phyloP scores from a whole-genome alignment of 2,329 filamentous ascomycete genomes.

The Penicillium hordei region DNA sequence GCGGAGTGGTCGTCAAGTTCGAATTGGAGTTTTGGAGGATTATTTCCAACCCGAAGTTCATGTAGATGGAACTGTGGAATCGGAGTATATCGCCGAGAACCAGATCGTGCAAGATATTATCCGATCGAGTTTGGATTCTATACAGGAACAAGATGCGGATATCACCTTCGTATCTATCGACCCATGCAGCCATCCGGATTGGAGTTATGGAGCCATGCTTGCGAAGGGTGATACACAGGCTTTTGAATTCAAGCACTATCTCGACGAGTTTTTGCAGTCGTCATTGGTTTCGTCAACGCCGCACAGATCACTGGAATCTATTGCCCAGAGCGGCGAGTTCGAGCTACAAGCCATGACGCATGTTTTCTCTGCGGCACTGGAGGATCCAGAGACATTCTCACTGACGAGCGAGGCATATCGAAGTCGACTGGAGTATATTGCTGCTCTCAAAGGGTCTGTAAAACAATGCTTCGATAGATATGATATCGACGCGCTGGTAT shows the following conservation, averaged over 20 bases:
- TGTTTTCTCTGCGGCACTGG: conserved; percentile 57
- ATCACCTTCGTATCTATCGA: conserved; percentile 52
- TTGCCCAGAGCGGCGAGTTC: conserved; percentile 55
- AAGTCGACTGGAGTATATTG: conserved; percentile 50
- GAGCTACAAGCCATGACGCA: conserved; percentile 55
- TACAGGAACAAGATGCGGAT: background rate
- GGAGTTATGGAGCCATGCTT: conserved; percentile 34
- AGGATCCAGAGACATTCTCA: conserved; percentile 52
- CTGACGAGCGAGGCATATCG: conserved; percentile 54
- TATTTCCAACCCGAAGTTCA: conserved; percentile 52
- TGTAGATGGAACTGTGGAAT: conserved; percentile 18
- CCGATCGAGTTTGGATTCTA: conserved; percentile 43
- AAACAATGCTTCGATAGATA: conserved; percentile 52
- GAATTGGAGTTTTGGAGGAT: conserved; percentile 54
- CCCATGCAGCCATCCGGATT: conserved; percentile 33
- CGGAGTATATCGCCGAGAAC: conserved; percentile 47
- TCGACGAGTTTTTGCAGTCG: conserved; percentile 57
- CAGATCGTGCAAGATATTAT: conserved; percentile 57
- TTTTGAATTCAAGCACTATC: conserved; percentile 58
- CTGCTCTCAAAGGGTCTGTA: conserved; percentile 53
- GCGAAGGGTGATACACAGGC: conserved; percentile 58
- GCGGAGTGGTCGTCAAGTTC: background rate
- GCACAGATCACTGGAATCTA: conserved; percentile 46
- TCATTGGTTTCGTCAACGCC: conserved; percentile 20
- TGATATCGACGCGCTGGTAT: conserved; percentile 59